Percentiles rank a stretch among this genome's conserved stretches.
Conservation (phyloP, 1,284 basidiomycete genomes). For the Trametes sp. region DNA sequence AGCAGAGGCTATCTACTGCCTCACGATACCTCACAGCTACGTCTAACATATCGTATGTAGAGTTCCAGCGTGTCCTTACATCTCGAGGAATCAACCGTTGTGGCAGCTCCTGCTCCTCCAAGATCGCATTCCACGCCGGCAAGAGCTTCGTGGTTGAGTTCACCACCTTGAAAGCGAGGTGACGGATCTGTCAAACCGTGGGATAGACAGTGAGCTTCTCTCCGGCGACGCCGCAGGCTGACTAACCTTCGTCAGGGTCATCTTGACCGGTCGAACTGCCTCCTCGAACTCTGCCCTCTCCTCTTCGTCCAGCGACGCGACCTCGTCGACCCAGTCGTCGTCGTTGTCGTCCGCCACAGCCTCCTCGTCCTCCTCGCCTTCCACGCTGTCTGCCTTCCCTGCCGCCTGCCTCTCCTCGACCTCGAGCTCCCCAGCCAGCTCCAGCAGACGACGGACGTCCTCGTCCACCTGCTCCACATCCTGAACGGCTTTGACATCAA, state of each 20-base stretch:
- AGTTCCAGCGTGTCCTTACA: conserved; percentile 46
- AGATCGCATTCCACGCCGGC: neutral
- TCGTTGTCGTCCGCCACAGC: conserved; percentile 9
- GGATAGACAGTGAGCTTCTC: neutral
- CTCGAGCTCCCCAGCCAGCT: conserved; percentile 5
- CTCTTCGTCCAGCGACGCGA: conserved; percentile 14
- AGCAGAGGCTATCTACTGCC: conserved; percentile 26
- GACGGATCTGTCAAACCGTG: neutral
- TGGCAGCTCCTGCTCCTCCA: conserved; percentile 8
- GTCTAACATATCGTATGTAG: conserved; percentile 43
- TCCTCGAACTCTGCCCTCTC: conserved; percentile 14
- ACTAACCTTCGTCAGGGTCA: conserved; percentile 30
- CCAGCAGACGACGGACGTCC: conserved; percentile 2
- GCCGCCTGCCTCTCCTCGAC: neutral
- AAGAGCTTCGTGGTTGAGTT: neutral
- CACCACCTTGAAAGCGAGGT: neutral
- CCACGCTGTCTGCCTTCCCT: neutral
- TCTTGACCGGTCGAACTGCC: conserved; percentile 20
- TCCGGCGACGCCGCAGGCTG: neutral
- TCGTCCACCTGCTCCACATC: neutral
- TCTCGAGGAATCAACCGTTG: conserved; percentile 40
- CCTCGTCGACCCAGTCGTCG: conserved; percentile 16
- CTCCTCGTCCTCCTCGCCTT: conserved; percentile 6
- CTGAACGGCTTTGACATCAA: conserved; percentile 19
- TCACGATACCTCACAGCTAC: conserved; percentile 35